phyloP scores from a whole-genome alignment of 176 grass and related monocot genomes.

The Saccharum officinarum region DNA sequence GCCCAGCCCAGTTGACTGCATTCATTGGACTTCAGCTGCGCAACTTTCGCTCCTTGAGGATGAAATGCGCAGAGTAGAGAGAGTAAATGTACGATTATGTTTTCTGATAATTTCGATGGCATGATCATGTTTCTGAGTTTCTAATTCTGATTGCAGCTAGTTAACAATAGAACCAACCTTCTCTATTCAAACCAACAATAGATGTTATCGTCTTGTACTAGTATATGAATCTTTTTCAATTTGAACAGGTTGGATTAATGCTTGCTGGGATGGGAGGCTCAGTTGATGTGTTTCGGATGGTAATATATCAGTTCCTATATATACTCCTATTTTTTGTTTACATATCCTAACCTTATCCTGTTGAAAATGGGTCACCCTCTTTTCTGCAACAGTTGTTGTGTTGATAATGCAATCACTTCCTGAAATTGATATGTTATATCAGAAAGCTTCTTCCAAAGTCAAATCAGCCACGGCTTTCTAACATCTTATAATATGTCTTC shows the following conservation, averaged over 20 bases:
- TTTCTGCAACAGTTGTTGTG: not conserved
- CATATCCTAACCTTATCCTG: not conserved
- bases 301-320: constrained; percentile 33
- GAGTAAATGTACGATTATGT: constrained; percentile 76
- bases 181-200: constrained; percentile 5
- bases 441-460: not conserved
- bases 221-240: constrained; percentile 2
- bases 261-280: constrained; percentile 92
- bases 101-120: not conserved
- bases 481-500: not conserved
- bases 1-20: constrained; percentile 96
- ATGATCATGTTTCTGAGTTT: not conserved
- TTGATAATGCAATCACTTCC: not conserved
- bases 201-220: not conserved
- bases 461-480: not conserved
- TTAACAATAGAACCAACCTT: not conserved
- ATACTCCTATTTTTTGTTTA: not conserved
- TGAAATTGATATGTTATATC: not conserved
- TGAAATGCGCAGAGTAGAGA: constrained; percentile 96
- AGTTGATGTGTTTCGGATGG: constrained; percentile 90
- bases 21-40: constrained; percentile 96
- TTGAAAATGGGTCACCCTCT: not conserved
- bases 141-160: not conserved
- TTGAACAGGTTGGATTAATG: constrained; percentile 93
- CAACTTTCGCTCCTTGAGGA: constrained; percentile 96